Evolutionary conservation across 2,329 filamentous ascomycete species (phyloP).

Genomic region (Tetracladium maxilliforme): DNA sequence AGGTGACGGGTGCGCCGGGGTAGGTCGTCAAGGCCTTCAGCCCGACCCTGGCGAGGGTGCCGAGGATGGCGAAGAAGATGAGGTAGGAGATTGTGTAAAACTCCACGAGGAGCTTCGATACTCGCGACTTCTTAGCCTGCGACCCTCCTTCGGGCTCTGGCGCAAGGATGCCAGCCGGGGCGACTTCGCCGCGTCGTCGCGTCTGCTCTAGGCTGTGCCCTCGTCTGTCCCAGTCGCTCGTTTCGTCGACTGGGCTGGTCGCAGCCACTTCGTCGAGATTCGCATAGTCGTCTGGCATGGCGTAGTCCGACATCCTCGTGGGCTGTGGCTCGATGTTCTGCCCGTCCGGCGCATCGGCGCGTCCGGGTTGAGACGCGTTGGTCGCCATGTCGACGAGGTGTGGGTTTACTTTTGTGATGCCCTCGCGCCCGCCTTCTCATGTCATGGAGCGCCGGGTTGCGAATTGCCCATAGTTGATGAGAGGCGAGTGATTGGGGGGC

Average conservation of each 20-base stretch:
- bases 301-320: conserved; percentile 15
- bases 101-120: conserved; percentile 37
- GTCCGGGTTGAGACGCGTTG: too few species aligned
- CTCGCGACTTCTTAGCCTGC: too few species aligned
- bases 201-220: too few species aligned
- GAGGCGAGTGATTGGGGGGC: too few species aligned
- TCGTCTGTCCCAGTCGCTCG: too few species aligned
- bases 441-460: too few species aligned
- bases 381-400: too few species aligned
- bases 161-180: background rate
- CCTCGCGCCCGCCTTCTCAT: too few species aligned
- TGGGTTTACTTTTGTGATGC: too few species aligned
- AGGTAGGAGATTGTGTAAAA: conserved; percentile 69
- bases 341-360: background rate
- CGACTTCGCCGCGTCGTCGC: background rate
- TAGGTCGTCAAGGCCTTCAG: conserved; percentile 69
- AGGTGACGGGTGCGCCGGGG: conserved; percentile 59
- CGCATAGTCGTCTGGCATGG: conserved; percentile 21
- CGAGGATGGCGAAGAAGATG: conserved; percentile 71
- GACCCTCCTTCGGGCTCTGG: background rate
- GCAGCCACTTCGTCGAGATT: conserved; percentile 27
- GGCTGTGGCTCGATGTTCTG: background rate
- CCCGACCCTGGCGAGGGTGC: conserved; percentile 71
- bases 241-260: conserved; percentile 28
- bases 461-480: too few species aligned